A percentile compares a stretch with the other conserved stretches of the same genome.
Conservation (phyloP, 345 rosid species). For the Boechera divaricarpa region DNA sequence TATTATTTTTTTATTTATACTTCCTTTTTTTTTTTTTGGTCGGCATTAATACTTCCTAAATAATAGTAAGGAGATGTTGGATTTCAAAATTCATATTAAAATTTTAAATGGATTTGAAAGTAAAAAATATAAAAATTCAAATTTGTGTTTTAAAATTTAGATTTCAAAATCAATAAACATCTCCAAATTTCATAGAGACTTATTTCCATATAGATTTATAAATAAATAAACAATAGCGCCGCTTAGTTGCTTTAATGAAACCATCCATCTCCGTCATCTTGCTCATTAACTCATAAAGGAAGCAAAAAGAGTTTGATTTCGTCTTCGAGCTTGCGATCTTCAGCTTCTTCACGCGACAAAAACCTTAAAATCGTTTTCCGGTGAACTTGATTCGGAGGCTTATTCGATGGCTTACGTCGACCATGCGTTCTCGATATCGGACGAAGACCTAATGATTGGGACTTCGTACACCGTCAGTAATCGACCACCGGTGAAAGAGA, state of each 20-base stretch:
- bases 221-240: too few relatives aligned
- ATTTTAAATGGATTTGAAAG: too few relatives aligned
- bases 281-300: conserved; percentile 14
- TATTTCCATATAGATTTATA: too few relatives aligned
- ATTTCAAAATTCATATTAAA: too few relatives aligned
- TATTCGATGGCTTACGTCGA: conserved; percentile 91
- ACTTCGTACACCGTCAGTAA: conserved; percentile 68
- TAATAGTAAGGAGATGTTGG: too few relatives aligned
- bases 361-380: conserved; percentile 23
- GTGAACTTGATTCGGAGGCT: conserved; percentile 20
- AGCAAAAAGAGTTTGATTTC: conserved; percentile 34
- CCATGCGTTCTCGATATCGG: conserved; percentile 94
- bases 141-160: too few relatives aligned
- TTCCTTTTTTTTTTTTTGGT: too few relatives aligned
- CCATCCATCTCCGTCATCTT: conserved; percentile 16
- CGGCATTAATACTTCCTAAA: too few relatives aligned
- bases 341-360: conserved; percentile 15
- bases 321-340: conserved; percentile 37
- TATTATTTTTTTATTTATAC: too few relatives aligned
- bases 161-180: too few relatives aligned
- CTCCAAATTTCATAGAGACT: too few relatives aligned
- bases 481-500: conserved; percentile 93
- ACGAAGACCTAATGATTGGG: conserved; percentile 91
- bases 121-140: too few relatives aligned
- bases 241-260: conserved; percentile 10